These are phyloP conservation scores for Apiospora aurea DNA, from an alignment of 2,329 filamentous ascomycete genomes.

Conservation along the genomic window DNA sequence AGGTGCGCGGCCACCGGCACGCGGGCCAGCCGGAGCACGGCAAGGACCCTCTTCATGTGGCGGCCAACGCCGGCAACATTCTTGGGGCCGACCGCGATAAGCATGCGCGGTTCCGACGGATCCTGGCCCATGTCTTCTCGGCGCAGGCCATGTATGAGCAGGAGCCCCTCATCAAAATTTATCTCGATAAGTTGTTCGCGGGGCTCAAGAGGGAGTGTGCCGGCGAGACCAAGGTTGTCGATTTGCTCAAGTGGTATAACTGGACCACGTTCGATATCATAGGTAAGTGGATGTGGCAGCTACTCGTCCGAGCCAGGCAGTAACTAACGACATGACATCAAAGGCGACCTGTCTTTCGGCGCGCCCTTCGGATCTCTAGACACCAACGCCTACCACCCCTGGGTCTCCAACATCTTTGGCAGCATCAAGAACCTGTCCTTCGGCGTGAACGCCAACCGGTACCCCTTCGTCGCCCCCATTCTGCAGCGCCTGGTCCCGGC, in stretches of 20 bases:
- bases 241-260: slow-evolving; percentile 19
- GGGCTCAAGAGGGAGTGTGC: not conserved
- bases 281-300: slow-evolving; percentile 13
- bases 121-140: slow-evolving; percentile 13
- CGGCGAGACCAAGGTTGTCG: not conserved
- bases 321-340: not conserved
- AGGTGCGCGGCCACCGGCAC: not conserved
- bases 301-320: not conserved
- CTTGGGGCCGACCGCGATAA: not conserved
- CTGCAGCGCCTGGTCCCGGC: not conserved
- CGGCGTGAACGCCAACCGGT: not conserved
- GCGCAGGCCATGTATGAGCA: not conserved
- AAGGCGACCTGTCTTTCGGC: slow-evolving; percentile 18
- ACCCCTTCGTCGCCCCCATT: not conserved
- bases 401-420: slow-evolving; percentile 7
- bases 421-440: not conserved
- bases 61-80: not conserved
- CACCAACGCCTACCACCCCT: slow-evolving; percentile 21
- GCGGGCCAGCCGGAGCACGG: not conserved
- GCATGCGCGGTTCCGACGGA: slow-evolving; percentile 12
- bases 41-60: not conserved
- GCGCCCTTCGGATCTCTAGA: slow-evolving; percentile 23
- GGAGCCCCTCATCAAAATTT: not conserved
- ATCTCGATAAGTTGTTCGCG: slow-evolving; percentile 22
- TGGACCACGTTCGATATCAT: slow-evolving; percentile 23